phyloP scores from a whole-genome alignment of 2,329 filamentous ascomycete genomes.

The Teratosphaeria pseudoeucalypti region DNA sequence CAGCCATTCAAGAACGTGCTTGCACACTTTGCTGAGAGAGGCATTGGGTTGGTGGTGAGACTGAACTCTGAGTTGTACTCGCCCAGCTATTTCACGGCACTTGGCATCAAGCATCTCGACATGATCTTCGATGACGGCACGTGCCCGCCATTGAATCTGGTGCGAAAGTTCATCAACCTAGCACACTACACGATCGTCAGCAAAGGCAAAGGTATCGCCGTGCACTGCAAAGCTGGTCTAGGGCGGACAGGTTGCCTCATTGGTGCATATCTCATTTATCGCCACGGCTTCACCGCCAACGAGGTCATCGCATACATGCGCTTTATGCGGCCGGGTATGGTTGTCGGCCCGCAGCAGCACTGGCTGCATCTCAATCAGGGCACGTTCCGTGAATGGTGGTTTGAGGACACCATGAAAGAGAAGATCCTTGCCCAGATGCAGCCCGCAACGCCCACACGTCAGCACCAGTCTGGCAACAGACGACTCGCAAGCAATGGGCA shows the following conservation, averaged over 20 bases:
- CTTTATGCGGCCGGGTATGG: slow-evolving; percentile 98
- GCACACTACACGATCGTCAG: slow-evolving; percentile 82
- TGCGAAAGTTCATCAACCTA: slow-evolving; percentile 87
- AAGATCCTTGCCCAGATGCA: slow-evolving; percentile 55
- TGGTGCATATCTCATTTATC: slow-evolving; percentile 94
- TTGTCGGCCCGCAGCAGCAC: slow-evolving; percentile 95
- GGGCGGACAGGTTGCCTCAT: slow-evolving; percentile 94
- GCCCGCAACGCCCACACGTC: slow-evolving; percentile 45
- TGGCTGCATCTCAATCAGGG: slow-evolving; percentile 97
- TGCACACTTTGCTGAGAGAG: slow-evolving; percentile 73
- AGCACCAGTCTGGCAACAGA: slow-evolving; percentile 38
- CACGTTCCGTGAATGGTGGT: slow-evolving; percentile 97
- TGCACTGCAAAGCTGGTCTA: slow-evolving; percentile 96
- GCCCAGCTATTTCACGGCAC: slow-evolving; percentile 88
- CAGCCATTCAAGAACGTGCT: slow-evolving; percentile 93
- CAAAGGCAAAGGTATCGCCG: slow-evolving; percentile 85
- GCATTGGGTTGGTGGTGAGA: slow-evolving; percentile 87
- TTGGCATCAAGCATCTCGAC: slow-evolving; percentile 91
- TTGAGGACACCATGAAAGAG: slow-evolving; percentile 67
- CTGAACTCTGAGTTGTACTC: slow-evolving; percentile 95
- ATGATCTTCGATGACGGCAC: slow-evolving; percentile 99
- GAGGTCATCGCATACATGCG: slow-evolving; percentile 81
- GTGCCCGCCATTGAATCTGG: slow-evolving; percentile 78
- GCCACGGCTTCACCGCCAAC: slow-evolving; percentile 92
- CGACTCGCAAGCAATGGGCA: slow-evolving; percentile 53